phyloP scores from a whole-genome alignment of 139 green algal species.

The Spirogloea muscicola region DNA sequence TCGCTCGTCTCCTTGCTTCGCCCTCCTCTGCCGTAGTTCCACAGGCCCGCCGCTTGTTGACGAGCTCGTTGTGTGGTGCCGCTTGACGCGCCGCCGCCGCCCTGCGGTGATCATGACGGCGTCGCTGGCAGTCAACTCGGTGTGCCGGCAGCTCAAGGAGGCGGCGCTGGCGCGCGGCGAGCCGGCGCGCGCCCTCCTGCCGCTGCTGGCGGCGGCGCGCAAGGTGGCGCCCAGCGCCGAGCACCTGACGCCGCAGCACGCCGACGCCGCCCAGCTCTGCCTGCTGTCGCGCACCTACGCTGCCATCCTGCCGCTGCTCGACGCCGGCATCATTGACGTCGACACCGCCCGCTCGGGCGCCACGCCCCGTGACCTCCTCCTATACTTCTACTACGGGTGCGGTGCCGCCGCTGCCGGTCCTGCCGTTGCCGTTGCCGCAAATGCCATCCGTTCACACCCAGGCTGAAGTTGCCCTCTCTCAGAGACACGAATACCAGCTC shows the following conservation, averaged over 20 bases:
- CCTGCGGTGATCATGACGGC: too few species aligned
- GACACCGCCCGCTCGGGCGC: constrained; percentile 65
- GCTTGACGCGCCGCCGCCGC: too few species aligned
- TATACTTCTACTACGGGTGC: constrained; percentile 93
- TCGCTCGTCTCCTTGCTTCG: too few species aligned
- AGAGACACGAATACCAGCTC: too few species aligned
- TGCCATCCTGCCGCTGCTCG: constrained; percentile 56
- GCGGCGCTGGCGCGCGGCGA: constrained; percentile 24
- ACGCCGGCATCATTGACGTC: constrained; percentile 66
- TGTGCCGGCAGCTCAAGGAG: constrained; percentile 63
- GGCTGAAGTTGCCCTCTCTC: too few species aligned
- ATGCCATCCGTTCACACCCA: too few species aligned
- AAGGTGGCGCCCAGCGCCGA: constrained; percentile 59
- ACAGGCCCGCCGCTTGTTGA: too few species aligned
- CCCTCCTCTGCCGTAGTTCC: too few species aligned
- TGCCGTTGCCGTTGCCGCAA: too few species aligned
- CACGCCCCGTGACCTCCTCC: constrained; percentile 72
- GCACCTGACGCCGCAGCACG: constrained; percentile 78
- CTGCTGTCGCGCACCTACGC: constrained; percentile 73
- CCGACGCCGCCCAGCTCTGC: constrained; percentile 68
- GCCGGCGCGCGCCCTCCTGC: constrained; percentile 56
- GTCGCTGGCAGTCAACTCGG: constrained; percentile 10
- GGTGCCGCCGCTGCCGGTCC: too few species aligned
- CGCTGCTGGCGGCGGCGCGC: constrained; percentile 59
- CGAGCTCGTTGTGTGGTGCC: too few species aligned